A percentile compares a stretch with the other conserved stretches of the same genome.
Conservation (phyloP, 257 asterid genomes). For the Ophiorrhiza pumila region DNA sequence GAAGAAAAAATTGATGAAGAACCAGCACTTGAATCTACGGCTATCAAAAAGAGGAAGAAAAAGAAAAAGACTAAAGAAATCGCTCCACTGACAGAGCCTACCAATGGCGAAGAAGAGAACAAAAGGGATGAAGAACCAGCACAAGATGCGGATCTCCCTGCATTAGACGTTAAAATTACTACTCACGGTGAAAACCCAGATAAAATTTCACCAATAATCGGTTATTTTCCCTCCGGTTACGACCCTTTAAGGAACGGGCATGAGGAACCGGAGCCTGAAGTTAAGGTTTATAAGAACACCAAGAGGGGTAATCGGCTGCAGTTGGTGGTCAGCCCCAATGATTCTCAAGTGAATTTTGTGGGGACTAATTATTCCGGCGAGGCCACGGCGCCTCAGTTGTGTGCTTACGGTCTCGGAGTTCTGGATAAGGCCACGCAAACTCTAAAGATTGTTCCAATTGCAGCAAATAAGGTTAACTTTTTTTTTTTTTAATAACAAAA, state of each 20-base stretch:
- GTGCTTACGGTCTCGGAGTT: constrained; percentile 67
- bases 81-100: neutral
- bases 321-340: constrained; percentile 54
- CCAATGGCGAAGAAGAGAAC: neutral
- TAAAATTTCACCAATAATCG: constrained; percentile 53
- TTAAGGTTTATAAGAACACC: constrained; percentile 42
- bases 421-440: constrained; percentile 59
- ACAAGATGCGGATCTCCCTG: neutral
- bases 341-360: constrained; percentile 54
- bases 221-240: constrained; percentile 64
- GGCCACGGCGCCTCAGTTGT: constrained; percentile 59
- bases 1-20: too few relatives aligned
- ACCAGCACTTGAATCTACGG: too few relatives aligned
- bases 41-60: constrained; percentile 25
- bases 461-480: constrained; percentile 42
- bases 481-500: neutral
- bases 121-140: constrained; percentile 12
- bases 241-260: constrained; percentile 38
- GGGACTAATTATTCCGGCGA: constrained; percentile 77
- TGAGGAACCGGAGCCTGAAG: constrained; percentile 14
- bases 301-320: constrained; percentile 48
- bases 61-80: neutral
- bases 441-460: constrained; percentile 52
- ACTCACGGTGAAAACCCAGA: constrained; percentile 36
- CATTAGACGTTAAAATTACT: constrained; percentile 31